These are phyloP conservation scores for Metschnikowia peoriensis DNA, from an alignment of 805 yeast genomes.

Conservation along the genomic window DNA sequence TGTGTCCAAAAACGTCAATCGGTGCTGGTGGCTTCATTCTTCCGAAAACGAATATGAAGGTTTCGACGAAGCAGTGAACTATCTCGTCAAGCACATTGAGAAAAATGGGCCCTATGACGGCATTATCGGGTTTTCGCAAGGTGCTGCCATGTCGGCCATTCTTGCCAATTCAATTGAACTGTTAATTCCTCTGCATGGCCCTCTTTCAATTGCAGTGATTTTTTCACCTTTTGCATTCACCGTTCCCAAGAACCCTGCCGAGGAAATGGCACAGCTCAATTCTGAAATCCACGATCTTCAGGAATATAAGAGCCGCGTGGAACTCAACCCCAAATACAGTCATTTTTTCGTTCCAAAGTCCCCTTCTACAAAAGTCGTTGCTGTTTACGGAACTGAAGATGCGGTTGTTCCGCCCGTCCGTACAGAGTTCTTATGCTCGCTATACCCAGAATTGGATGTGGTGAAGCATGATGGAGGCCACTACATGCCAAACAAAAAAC, in stretches of 20 bases:
- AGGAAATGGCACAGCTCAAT: constrained; percentile 18
- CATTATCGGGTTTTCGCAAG: constrained; percentile 43
- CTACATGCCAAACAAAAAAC: constrained; percentile 30
- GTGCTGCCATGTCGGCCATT: constrained; percentile 39
- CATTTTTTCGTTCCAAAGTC: constrained; percentile 21
- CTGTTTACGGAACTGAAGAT: constrained; percentile 33
- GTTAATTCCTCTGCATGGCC: constrained; percentile 24
- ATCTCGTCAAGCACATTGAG: constrained; percentile 27
- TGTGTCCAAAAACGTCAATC: constrained; percentile 26
- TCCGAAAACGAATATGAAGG: constrained; percentile 26
- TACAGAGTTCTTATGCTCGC: constrained; percentile 23
- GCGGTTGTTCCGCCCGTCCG: constrained; percentile 33
- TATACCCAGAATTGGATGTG: constrained; percentile 16
- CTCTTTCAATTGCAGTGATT: constrained; percentile 27
- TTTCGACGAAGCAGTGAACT: constrained; percentile 26
- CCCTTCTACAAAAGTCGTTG: constrained; percentile 24
- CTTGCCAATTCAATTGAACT: constrained; percentile 24
- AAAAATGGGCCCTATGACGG: constrained; percentile 43
- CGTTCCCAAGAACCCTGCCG: constrained; percentile 17
- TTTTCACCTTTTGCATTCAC: constrained; percentile 40
- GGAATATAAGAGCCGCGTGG: constrained; percentile 20
- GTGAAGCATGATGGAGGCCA: constrained; percentile 39
- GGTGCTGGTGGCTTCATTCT: constrained; percentile 37
- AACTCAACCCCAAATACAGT: constrained; percentile 20
- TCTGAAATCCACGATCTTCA: constrained; percentile 23